Evolutionary conservation across 225 moss, liverwort and hornwort genomes (phyloP).

Genomic region (Pleurozium schreberi): DNA sequence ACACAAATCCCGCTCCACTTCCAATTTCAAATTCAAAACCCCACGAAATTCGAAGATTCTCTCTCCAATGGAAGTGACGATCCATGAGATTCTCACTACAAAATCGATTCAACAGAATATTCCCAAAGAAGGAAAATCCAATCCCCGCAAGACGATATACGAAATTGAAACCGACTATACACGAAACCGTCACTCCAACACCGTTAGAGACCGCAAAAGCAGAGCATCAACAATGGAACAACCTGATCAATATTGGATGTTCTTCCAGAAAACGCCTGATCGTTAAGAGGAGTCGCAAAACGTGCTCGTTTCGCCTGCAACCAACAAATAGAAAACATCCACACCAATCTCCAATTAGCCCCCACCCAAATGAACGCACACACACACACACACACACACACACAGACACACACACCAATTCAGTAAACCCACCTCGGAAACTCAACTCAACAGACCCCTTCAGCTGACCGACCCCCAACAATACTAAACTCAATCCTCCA

Average conservation of each 20-base stretch:
- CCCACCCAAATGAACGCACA: background rate
- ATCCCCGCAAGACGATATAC: background rate
- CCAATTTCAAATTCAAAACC: background rate
- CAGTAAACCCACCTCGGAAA: background rate
- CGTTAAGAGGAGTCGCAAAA: background rate
- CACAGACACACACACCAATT: background rate
- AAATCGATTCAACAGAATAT: background rate
- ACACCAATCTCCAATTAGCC: background rate
- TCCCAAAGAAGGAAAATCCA: background rate
- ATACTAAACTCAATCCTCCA: background rate
- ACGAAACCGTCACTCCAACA: background rate
- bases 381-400: background rate
- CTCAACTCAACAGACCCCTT: background rate
- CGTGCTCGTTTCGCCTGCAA: conserved; percentile 26
- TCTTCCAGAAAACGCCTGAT: background rate
- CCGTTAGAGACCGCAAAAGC: background rate
- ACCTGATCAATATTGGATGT: background rate
- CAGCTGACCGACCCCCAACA: background rate
- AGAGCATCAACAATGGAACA: background rate
- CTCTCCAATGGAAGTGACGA: background rate
- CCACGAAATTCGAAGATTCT: background rate
- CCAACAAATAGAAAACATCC: background rate
- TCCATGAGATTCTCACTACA: background rate
- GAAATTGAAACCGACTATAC: background rate
- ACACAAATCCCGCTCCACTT: background rate